Base-by-base conservation (phyloP, 495 filamentous ascomycete species). In the Penicillium atrosanguineum region DNA sequence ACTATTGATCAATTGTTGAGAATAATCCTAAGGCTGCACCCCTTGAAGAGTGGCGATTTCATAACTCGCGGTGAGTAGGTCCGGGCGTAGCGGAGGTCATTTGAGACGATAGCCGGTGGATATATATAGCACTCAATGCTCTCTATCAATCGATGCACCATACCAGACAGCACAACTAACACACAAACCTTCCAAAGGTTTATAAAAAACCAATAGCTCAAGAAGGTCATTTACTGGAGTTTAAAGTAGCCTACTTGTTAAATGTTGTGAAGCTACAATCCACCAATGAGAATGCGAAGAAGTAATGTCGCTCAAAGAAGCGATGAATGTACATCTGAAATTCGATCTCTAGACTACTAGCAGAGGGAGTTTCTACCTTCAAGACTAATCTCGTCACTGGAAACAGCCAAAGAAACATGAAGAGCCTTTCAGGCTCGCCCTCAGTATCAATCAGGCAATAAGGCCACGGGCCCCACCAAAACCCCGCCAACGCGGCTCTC, bases 391-490 rank as follows among this genome's bases (percentile, higher is more conserved):
- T 23, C 2, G 2, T 23, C 23, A 2, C 2, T 5, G 31, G 9
- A 14, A 34, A 14, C 31, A 14, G 9, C 11, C 11, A 34, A 14
- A 15, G 1, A 34, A 15, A 14, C 11, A 4, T 12, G 31, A 15
- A 34, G 31, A 34, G 12, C 14, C 31, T 15, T 34, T 15, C 11
- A 34, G 11, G 6, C 12, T 21, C 25, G 21, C 31, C 45, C 50
- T 56, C 57, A 50, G 36, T 49, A 55, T 44, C 56, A 42, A 67
- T 67, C 59, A 60, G 56, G 64, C 64, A 57, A 58, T 54, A 64
- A 67, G 62, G 64, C 63, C 56, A 37, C 50, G 11, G 49, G 55
- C 56, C 64, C 64, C 60, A 64, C 62, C 46, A 57, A 62, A 60
- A 58, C 56, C 64, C 64, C 64, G 56, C 64, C 58, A 51, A 53